A percentile compares a stretch with the other conserved stretches of the same genome.
phyloP scores from a whole-genome alignment of 345 rosid species.

The Microthlaspi erraticum region DNA sequence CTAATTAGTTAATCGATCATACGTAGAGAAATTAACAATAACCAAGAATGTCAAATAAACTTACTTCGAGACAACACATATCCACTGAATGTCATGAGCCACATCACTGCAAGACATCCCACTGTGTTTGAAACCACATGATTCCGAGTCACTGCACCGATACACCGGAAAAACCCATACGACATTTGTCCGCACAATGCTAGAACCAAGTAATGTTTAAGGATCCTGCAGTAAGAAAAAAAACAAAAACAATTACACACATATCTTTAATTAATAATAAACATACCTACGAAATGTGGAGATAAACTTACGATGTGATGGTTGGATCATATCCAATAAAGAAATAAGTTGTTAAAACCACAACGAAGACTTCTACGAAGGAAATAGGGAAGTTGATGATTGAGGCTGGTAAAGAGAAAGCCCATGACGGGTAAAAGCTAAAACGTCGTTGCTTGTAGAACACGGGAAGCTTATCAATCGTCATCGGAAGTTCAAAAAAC shows the following conservation, averaged over 20 bases:
- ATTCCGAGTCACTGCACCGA: conserved; percentile 51
- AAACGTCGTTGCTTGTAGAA: conserved; percentile 75
- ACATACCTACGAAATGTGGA: not conserved
- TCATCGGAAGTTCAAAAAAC: conserved; percentile 64
- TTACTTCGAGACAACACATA: conserved; percentile 52
- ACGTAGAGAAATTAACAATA: not conserved
- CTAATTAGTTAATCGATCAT: not conserved
- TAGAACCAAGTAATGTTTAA: conserved; percentile 51
- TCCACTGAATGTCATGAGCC: conserved; percentile 53
- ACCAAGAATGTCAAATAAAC: not conserved
- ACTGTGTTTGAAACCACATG: conserved; percentile 51
- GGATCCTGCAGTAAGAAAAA: conserved; percentile 40
- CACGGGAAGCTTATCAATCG: conserved; percentile 74
- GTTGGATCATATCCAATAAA: conserved; percentile 61
- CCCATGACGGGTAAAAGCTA: conserved; percentile 72
- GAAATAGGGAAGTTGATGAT: conserved; percentile 61
- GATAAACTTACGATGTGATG: conserved; percentile 47
- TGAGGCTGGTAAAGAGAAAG: conserved; percentile 63
- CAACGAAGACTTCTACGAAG: conserved; percentile 56
- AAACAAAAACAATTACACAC: not conserved
- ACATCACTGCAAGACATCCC: conserved; percentile 47
- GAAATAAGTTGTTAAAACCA: conserved; percentile 60
- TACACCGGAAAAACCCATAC: conserved; percentile 51
- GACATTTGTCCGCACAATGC: conserved; percentile 51
- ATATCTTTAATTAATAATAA: not conserved